Evolutionary conservation across 306 rosid species (phyloP), one percentile per base, ranked within the genome.

Genomic region (Hippophae tibetana): DNA sequence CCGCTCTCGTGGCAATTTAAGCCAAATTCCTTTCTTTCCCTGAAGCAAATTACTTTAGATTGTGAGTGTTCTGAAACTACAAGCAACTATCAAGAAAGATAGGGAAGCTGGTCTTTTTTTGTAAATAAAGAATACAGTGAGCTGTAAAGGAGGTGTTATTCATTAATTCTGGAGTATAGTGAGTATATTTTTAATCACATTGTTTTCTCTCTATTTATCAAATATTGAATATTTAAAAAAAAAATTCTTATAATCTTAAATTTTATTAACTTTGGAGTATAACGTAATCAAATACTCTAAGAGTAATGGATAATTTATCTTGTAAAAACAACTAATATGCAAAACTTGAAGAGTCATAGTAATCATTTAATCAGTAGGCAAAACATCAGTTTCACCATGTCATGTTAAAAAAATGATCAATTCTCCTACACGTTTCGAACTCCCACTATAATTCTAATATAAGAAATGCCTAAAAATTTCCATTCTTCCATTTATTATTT

Each of bases 21-120:
- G 96, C 99, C 99, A 92, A 65, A 92, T 65, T 55, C 99, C 99
- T 68, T 87, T 86, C 82, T 87, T 92, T 65, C 98, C 95, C 98
- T 92, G 75, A 61, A 76, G 69, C 27, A 46, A 47, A 74, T 66
- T 42, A 14, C 43, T 52, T 26, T 49, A 47, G 46, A 47, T 48
- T n/a, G 14, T 53, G 6, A 60, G 23, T 9, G 25, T 47, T 61
- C 54, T 31, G 31, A 67, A 45, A 46, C 41, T 44, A 27, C 9
- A 52, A 51, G 23, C 27, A 31, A 9, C 53, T n/a, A 45, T 26
- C 8, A 7, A 13, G 26, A 31, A 40, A 38, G 23, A 47, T 6
- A 11, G 9, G 25, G 42, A 45, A 9, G 42, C 5, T 31, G 5
- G 14, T 10, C 27, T 53, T 13, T 25, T 18, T 10, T 13, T 43